Conservation (phyloP, 495 filamentous ascomycete species). For the Opeltia flavorubescens region DNA sequence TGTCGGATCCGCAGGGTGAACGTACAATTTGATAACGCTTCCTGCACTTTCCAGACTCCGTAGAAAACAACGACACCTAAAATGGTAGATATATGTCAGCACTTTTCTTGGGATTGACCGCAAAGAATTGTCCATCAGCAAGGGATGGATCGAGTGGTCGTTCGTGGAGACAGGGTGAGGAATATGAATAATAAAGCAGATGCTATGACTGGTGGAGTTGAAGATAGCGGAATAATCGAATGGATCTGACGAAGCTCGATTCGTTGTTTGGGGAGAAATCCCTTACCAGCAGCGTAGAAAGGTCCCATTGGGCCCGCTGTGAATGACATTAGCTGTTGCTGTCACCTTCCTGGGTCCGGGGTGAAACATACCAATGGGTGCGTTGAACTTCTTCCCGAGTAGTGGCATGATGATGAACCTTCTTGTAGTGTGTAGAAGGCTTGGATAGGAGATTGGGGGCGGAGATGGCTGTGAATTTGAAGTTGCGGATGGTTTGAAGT, state of each 20-base stretch:
- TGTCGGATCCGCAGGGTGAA: background rate
- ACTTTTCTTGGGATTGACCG: background rate
- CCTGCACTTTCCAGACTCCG: conserved; percentile 1
- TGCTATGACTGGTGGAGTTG: too few species aligned
- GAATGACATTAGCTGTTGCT: conserved; percentile 10
- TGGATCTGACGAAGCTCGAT: background rate
- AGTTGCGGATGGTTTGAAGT: conserved; percentile 25
- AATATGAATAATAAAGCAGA: background rate
- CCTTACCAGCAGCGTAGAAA: conserved; percentile 89
- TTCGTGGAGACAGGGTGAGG: background rate
- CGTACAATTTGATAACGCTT: background rate
- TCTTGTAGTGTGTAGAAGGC: conserved; percentile 15
- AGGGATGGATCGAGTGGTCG: too few species aligned
- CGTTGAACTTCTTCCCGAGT: conserved; percentile 87
- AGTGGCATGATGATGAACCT: conserved; percentile 49
- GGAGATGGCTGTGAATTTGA: conserved; percentile 17
- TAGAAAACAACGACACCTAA: conserved; percentile 3
- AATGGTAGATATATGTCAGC: background rate
- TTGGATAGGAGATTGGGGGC: conserved; percentile 11
- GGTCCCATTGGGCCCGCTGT: conserved; percentile 78
- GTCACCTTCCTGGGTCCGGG: background rate
- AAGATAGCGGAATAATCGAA: too few species aligned
- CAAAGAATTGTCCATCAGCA: background rate
- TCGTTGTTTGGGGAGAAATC: background rate
- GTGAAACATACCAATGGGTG: conserved; percentile 61